Conservation (phyloP, 2,329 filamentous ascomycete species). For the Penicillium sp. region DNA sequence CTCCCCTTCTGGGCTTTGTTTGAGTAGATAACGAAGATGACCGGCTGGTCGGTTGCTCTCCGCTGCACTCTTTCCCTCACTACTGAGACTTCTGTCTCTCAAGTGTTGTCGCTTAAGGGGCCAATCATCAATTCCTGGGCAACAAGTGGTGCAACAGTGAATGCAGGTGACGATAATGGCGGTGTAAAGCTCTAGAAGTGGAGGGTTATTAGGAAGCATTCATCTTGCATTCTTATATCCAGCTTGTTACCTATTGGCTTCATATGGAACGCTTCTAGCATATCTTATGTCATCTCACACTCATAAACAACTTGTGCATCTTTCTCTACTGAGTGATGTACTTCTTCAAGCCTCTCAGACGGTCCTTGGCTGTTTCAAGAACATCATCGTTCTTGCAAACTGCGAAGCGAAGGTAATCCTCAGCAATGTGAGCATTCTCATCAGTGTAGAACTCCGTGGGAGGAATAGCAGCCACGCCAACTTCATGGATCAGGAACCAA, state of each 20-base stretch:
- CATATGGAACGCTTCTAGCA: background rate
- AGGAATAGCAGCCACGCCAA: constrained; percentile 92
- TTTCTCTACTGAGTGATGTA: constrained; percentile 52
- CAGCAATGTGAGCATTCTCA: constrained; percentile 73
- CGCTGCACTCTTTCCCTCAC: background rate
- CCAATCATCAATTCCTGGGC: no score
- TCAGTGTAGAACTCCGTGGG: constrained; percentile 97
- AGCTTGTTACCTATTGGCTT: background rate
- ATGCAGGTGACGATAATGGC: background rate
- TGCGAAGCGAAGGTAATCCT: constrained; percentile 91
- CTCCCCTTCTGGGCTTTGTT: background rate
- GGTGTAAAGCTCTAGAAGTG: background rate
- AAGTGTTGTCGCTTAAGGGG: no score
- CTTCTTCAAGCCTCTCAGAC: constrained; percentile 68
- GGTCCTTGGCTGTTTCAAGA: constrained; percentile 71
- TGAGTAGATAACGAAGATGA: background rate
- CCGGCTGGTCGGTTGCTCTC: background rate
- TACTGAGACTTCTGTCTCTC: no score
- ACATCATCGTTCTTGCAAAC: constrained; percentile 94
- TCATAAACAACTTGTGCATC: no score
- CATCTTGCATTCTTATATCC: constrained; percentile 1
- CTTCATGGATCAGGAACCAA: constrained; percentile 96
- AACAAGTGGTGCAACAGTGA: background rate
- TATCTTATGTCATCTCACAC: background rate
- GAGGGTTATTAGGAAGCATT: background rate